Base-by-base conservation (phyloP, 2,329 filamentous ascomycete species). In the Sordariomycetes sp. region DNA sequence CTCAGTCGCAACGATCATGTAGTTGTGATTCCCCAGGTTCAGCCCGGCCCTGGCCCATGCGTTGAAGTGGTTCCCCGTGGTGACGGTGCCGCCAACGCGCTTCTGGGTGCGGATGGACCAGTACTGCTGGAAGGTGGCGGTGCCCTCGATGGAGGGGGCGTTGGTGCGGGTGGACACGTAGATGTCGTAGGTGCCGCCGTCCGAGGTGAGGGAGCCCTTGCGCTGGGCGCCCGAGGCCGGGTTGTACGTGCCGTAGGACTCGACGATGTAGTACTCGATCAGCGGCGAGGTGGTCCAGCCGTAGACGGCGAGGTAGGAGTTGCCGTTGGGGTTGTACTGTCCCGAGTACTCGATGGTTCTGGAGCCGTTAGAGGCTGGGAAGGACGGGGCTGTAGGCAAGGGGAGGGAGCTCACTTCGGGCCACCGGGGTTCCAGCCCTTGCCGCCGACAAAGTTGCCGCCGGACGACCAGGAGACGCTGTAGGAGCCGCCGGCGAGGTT, bases 371-470 rank as follows among this genome's bases (percentile, higher is more conserved):
- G 54, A 3, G 18, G 16, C 34, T 34, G 8, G 2, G 32, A 43
- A 46, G 11, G 6, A 18, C 40, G 46, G 20, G 46, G 11, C 18
- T 10, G 32, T 18, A 14, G 24, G 11, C 11, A 1, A 4, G 16
- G 5, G 2, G 8, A 16, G 16, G 12, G 1, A 2, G 60, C 70
- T 60, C 73, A 82, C 78, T 76, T 72, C 32, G 71, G 68, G 59
- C 67, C 71, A 57, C 80, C 80, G 22, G 79, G 75, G 59, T 76
- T 76, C 79, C 80, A 83, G 46, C 81, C 81, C 69, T 82, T 83
- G 35, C 81, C 81, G 59, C 72, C 78, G 37, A 81, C 79, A 55
- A 81, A 78, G 71, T 82, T 80, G 37, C 78, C 79, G 28, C 66
- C 69, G 54, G 71, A 70, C 37, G 60, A 65, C 79, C 79, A 82